phyloP scores from a whole-genome alignment of 331 rosid species.

The Quercus phellos region DNA sequence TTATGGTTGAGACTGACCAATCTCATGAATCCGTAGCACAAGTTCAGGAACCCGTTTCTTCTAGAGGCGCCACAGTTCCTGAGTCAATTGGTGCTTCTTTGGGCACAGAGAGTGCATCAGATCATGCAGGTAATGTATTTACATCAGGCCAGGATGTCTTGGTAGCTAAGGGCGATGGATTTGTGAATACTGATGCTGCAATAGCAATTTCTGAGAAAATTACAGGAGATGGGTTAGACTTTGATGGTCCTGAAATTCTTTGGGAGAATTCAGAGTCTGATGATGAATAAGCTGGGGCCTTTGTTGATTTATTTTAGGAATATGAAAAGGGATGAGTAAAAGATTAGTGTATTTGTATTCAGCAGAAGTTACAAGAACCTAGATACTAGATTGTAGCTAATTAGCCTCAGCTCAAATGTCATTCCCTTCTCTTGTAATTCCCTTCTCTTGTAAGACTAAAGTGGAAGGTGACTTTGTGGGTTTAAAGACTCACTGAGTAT shows the following conservation, averaged over 20 bases:
- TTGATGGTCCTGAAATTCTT: slow-evolving; percentile 56
- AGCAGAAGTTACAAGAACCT: not conserved
- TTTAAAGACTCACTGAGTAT: too few relatives aligned
- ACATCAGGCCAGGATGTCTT: slow-evolving; percentile 18
- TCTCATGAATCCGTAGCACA: slow-evolving; percentile 11
- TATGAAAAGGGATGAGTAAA: not conserved
- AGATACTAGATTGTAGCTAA: not conserved
- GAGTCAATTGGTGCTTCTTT: slow-evolving; percentile 4
- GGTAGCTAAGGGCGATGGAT: slow-evolving; percentile 7
- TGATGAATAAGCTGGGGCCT: slow-evolving; percentile 10
- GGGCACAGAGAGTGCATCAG: slow-evolving; percentile 19
- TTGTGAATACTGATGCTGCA: slow-evolving; percentile 7
- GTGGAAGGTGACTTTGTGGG: too few relatives aligned
- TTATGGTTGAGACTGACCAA: slow-evolving; percentile 23
- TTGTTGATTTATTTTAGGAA: not conserved
- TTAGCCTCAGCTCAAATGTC: too few relatives aligned
- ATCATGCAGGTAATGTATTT: slow-evolving; percentile 21
- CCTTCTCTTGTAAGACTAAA: too few relatives aligned
- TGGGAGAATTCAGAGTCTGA: slow-evolving; percentile 66
- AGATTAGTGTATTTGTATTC: not conserved
- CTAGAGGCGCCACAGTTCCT: slow-evolving; percentile 7
- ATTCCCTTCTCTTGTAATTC: too few relatives aligned
- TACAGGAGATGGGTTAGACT: slow-evolving; percentile 15
- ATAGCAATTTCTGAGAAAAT: slow-evolving; percentile 22
- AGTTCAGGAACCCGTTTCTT: slow-evolving; percentile 21